Percentiles rank a stretch among this genome's conserved stretches.
These are phyloP conservation scores for Xylariales sp. DNA, from an alignment of 2,329 filamentous ascomycete genomes.

Conservation along the genomic window DNA sequence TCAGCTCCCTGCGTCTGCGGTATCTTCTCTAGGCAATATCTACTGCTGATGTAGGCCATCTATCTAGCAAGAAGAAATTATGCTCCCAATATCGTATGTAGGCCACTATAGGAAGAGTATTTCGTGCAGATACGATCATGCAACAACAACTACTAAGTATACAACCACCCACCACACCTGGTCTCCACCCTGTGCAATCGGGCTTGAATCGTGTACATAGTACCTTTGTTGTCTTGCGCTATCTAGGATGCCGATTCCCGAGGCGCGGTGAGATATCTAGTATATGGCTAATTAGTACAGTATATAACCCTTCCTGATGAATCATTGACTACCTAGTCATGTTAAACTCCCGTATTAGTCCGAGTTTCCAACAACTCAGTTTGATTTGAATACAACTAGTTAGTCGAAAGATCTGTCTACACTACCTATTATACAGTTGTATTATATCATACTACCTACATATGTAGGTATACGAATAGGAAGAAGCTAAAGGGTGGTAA, in stretches of 20 bases:
- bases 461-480: too few relatives aligned
- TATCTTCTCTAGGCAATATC: not conserved
- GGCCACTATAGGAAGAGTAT: not conserved
- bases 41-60: not conserved
- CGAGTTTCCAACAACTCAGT: too few relatives aligned
- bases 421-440: too few relatives aligned
- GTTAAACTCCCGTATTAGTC: too few relatives aligned
- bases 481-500: too few relatives aligned
- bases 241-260: slow-evolving; percentile 1
- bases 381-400: too few relatives aligned
- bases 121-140: not conserved
- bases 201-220: not conserved
- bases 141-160: slow-evolving; percentile 11
- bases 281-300: not conserved
- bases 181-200: not conserved
- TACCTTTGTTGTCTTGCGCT: not conserved
- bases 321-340: too few relatives aligned
- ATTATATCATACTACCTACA: too few relatives aligned
- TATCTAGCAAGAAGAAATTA: not conserved
- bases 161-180: not conserved
- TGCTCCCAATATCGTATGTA: slow-evolving; percentile 2
- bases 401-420: too few relatives aligned
- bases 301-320: too few relatives aligned
- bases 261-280: not conserved
- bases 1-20: slow-evolving; percentile 4